Base-by-base conservation (phyloP, 1,139 yeast species). In the Kodamaea plutei region DNA sequence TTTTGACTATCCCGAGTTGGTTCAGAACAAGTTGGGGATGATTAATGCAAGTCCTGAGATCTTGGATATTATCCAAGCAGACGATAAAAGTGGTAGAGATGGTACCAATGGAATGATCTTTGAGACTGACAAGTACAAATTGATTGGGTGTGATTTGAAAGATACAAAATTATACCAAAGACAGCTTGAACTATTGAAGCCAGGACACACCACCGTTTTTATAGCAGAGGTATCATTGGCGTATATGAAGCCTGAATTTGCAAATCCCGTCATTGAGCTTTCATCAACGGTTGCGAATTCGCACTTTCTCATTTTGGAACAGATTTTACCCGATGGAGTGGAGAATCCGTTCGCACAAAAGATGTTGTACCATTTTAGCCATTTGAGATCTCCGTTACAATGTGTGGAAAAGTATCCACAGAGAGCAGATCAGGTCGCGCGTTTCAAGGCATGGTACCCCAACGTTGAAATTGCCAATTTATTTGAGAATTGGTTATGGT, bases 151-250 rank as follows among this genome's bases (percentile, higher is more conserved):
- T 54, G 84, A 84, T 49, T 58, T 84, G 39, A 76, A 82, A 36
- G 59, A 80, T 38, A 45, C 61, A 4, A 47, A 45, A 0, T 46
- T 58, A 7, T 80, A 77, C 43, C 46, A 60, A 26, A 40, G 50
- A 6, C 61, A 67, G 29, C 40, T 80, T 28, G 37, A 48, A 2
- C 35, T 48, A 1, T 39, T 68, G 10, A 38, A 43, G 9, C 42
- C 43, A 1, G 28, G 34, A 1, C 50, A 70, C 2, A 52, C 73
- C 5, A 73, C 72, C 31, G 65, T 83, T 8, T 84, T 82, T 45
- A 69, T 85, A 25, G 93, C 94, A 1, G 95, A 84, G 50, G 94
- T 84, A 2, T 83, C 94, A 0, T 57, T 84, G 34, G 89, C 93
- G 0, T 84, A 84, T 50, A 84, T 84, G 93, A 66, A 71, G 24